These are phyloP conservation scores for Linnemannia elongata DNA, from an alignment of 192 early-diverging fungal genomes.

Conservation along the genomic window DNA sequence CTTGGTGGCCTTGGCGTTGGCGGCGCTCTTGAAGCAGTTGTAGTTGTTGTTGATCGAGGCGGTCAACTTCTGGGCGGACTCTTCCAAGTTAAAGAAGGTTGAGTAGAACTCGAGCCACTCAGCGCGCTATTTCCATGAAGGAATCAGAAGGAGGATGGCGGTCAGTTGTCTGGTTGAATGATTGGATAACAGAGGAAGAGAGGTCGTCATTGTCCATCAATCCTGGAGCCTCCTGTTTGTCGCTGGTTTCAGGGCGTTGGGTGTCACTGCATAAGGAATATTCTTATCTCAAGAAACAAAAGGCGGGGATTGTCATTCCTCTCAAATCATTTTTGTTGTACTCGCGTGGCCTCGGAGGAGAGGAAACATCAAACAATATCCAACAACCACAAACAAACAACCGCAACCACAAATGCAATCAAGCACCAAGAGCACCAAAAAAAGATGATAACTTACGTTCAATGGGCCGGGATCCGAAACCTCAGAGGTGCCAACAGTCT, in stretches of 20 bases:
- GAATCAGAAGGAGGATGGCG: background rate
- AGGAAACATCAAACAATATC: too few species aligned
- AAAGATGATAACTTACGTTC: constrained; percentile 55
- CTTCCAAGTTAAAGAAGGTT: constrained; percentile 76
- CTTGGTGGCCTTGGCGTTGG: constrained; percentile 34
- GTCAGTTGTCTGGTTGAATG: constrained; percentile 8
- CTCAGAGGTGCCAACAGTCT: constrained; percentile 62
- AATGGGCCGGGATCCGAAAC: constrained; percentile 65
- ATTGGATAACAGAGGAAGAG: constrained; percentile 47
- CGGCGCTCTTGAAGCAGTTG: constrained; percentile 64
- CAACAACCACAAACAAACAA: constrained; percentile 28
- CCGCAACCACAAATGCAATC: background rate
- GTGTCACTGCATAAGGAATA: too few species aligned
- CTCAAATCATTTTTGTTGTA: too few species aligned
- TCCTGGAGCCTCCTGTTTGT: too few species aligned
- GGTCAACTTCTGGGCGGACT: constrained; percentile 62
- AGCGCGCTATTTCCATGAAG: constrained; percentile 62
- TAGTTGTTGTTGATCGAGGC: constrained; percentile 69
- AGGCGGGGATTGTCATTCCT: too few species aligned
- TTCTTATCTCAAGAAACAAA: too few species aligned
- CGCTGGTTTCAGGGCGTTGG: too few species aligned
- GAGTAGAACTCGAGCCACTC: constrained; percentile 73
- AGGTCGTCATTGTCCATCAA: constrained; percentile 65
- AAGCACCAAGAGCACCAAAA: constrained; percentile 29
- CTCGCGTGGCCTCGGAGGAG: too few species aligned